Conservation (phyloP, 106 monocot species). For the Allium fistulosum region DNA sequence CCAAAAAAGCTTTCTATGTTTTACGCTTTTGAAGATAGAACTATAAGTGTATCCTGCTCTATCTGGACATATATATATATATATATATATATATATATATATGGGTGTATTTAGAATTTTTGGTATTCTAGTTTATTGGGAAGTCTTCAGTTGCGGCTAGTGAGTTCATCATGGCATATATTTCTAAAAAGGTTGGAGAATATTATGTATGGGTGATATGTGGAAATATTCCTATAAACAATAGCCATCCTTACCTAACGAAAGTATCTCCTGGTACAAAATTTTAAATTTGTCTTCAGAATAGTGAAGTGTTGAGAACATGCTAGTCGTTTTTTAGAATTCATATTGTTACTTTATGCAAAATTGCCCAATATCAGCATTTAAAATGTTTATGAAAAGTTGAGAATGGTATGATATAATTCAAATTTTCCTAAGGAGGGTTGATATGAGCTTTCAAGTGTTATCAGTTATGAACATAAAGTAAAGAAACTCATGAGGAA, state of each 20-base stretch:
- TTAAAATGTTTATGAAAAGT: no score
- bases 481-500: slow-evolving; percentile 33
- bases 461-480: slow-evolving; percentile 24
- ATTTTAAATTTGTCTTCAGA: no score
- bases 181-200: slow-evolving; percentile 56
- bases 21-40: slow-evolving; percentile 16
- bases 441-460: slow-evolving; percentile 41
- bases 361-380: neutral
- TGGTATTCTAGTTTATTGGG: slow-evolving; percentile 28
- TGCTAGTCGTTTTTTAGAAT: no score
- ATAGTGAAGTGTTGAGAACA: no score
- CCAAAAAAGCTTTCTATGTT: slow-evolving; percentile 13
- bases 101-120: no score
- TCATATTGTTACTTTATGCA: neutral
- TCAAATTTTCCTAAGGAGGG: slow-evolving; percentile 27
- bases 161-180: slow-evolving; percentile 62
- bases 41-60: slow-evolving; percentile 21
- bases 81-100: no score
- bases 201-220: slow-evolving; percentile 69
- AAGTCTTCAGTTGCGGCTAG: slow-evolving; percentile 32
- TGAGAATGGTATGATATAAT: neutral
- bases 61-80: neutral
- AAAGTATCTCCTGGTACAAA: slow-evolving; percentile 54
- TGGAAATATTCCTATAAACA: slow-evolving; percentile 73
- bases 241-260: slow-evolving; percentile 50